Evolutionary conservation across 495 filamentous ascomycete genomes (phyloP), one percentile per base, ranked within the genome.

Genomic region (Geopyxis carbonaria): DNA sequence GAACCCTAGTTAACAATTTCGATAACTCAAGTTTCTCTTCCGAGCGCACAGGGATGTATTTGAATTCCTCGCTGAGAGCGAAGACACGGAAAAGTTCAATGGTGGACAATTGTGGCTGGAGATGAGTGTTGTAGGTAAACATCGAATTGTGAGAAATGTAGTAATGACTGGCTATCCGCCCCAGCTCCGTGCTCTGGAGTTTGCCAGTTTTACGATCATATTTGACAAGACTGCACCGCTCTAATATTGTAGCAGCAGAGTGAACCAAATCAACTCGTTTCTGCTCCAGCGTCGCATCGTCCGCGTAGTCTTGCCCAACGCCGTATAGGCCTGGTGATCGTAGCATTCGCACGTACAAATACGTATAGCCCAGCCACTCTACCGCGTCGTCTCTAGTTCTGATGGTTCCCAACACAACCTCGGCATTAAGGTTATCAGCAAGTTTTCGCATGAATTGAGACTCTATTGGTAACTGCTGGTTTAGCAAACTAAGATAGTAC

Each of bases 31-130:
- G 64, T 59, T 94, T 94, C 62, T 99, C 89, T 52, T 99, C 89
- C 48, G 93, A 85, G 5, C 89, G 78, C 30, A 99, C 86, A 0
- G 89, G 89, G 36, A 99, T 95, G 55, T 93, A 99, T 59, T 93
- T 95, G 66, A 99, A 99, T 59, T 99, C 89, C 38, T 89, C 85
- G 51, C 89, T 95, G 11, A 95, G 70, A 11, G 89, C 79, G 53
- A 99, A 99, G n/a, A 95, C 75, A 7, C 89, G 75, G 74, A 99
- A 99, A 18, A 99, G 65, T 55, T 99, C 89, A 41, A 95, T 86
- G 13, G 77, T 77, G 13, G 78, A 80, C 44, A 95, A 81, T 10
- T 78, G 79, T 11, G 89, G 86, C 57, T 93, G 86, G 22, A 99
- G 81, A 45, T 95, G 79, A 50, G 80, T 81, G 55, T 93, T 89